These are phyloP conservation scores for Yamadazyma scolyti DNA, from an alignment of 805 yeast species.

Conservation along the genomic window DNA sequence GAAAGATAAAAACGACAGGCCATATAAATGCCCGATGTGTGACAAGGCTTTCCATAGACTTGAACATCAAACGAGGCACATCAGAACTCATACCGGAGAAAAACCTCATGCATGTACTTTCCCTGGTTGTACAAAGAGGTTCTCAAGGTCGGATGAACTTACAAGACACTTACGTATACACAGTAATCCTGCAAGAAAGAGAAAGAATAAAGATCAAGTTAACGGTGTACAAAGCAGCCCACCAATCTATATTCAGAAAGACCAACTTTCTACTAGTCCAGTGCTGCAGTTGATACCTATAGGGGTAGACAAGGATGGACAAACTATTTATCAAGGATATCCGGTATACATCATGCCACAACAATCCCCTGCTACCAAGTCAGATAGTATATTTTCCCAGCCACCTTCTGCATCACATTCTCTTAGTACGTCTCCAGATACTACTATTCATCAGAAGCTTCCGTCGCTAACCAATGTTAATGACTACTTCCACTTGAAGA, in stretches of 20 bases:
- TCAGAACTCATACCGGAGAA: conserved; percentile 91
- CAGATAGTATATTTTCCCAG: not conserved
- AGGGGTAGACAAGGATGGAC: conserved; percentile 28
- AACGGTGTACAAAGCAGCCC: not conserved
- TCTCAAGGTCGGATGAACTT: conserved; percentile 78
- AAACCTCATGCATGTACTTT: conserved; percentile 83
- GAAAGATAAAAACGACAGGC: conserved; percentile 43
- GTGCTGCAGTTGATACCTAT: conserved; percentile 18
- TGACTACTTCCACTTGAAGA: conserved; percentile 28
- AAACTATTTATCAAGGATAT: conserved; percentile 27
- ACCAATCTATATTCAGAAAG: not conserved
- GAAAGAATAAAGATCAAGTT: conserved; percentile 23
- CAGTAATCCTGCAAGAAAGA: conserved; percentile 50
- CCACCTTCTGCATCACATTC: conserved; percentile 17
- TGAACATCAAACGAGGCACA: conserved; percentile 89
- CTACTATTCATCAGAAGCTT: conserved; percentile 8
- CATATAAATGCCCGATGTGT: conserved; percentile 82
- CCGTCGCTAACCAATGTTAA: conserved; percentile 30
- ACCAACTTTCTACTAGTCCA: conserved; percentile 1
- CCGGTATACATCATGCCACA: conserved; percentile 36
- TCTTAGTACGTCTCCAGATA: conserved; percentile 34
- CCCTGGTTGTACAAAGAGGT: conserved; percentile 80
- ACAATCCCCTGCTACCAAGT: conserved; percentile 1
- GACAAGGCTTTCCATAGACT: conserved; percentile 82
- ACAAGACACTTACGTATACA: conserved; percentile 85